Conservation (phyloP, 441 rosid species). For the Brassica hybrid region DNA sequence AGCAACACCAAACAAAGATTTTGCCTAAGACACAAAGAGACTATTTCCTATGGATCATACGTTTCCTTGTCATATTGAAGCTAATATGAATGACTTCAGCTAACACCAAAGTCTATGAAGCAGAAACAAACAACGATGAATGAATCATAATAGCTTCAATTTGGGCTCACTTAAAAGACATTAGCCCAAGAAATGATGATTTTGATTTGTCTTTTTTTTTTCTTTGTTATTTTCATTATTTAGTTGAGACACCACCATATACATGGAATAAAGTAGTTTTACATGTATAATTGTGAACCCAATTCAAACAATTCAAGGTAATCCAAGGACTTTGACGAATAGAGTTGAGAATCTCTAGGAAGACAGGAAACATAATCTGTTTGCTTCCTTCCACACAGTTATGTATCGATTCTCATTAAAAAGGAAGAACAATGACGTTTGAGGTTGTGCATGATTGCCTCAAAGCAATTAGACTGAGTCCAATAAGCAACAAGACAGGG, state of each 20-base stretch:
- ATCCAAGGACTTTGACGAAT: neutral
- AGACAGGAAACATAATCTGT: neutral
- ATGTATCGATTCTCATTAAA: neutral
- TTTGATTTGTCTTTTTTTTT: neutral
- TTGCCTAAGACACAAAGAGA: neutral
- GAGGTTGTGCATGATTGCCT: neutral
- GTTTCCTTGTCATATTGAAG: no score
- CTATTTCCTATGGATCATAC: neutral
- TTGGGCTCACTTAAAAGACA: no score
- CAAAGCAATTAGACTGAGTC: neutral
- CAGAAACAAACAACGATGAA: no score
- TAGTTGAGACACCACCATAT: neutral
- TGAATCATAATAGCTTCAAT: no score
- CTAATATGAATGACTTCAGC: no score
- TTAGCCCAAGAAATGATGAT: no score
- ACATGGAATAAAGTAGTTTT: neutral
- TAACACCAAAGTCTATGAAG: no score
- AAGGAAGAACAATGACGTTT: neutral
- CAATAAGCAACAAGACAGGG: conserved; percentile 1
- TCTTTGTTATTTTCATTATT: neutral
- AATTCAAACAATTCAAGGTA: neutral
- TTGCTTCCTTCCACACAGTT: neutral
- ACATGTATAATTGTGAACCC: neutral
- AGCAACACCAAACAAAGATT: neutral
- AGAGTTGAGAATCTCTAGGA: neutral